phyloP scores from a whole-genome alignment of 2,329 filamentous ascomycete species.

The Aureobasidium uvarum region DNA sequence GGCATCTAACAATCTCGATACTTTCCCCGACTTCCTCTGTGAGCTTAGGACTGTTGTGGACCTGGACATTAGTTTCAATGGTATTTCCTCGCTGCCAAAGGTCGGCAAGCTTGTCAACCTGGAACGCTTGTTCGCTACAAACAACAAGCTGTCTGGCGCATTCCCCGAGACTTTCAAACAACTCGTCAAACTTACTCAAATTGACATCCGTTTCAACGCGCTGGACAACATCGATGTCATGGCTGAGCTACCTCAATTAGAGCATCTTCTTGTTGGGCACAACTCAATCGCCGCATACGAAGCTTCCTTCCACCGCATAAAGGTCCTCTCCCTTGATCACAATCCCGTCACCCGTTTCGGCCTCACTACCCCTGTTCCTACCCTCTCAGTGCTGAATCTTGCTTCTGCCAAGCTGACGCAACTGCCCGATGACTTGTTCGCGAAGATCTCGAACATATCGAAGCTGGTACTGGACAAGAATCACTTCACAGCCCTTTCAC shows the following conservation, averaged over 20 bases:
- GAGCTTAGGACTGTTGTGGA: constrained; percentile 80
- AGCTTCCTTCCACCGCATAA: constrained; percentile 80
- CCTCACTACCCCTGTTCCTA: constrained; percentile 71
- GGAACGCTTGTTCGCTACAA: constrained; percentile 91
- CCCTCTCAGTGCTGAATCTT: constrained; percentile 80
- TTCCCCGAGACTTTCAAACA: constrained; percentile 68
- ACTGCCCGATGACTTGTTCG: constrained; percentile 81
- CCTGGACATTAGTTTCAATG: constrained; percentile 95
- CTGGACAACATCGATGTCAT: constrained; percentile 87
- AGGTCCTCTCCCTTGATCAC: constrained; percentile 84
- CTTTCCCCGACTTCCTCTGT: constrained; percentile 82
- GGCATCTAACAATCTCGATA: constrained; percentile 86
- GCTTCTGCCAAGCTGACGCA: constrained; percentile 89
- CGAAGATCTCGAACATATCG: constrained; percentile 80
- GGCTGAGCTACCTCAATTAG: constrained; percentile 77
- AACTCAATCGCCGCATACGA: constrained; percentile 89
- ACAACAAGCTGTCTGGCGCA: constrained; percentile 78
- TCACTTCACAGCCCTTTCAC: constrained; percentile 86
- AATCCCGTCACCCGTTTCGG: constrained; percentile 96
- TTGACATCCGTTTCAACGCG: constrained; percentile 91
- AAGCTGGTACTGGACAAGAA: constrained; percentile 91
- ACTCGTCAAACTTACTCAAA: constrained; percentile 77
- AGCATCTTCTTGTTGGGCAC: constrained; percentile 86
- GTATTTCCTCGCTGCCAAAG: constrained; percentile 73
- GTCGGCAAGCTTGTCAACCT: constrained; percentile 76